Percentiles rank a stretch among this genome's conserved stretches.
phyloP scores from a whole-genome alignment of 1,284 basidiomycete species.

The Puccinia polysora region DNA sequence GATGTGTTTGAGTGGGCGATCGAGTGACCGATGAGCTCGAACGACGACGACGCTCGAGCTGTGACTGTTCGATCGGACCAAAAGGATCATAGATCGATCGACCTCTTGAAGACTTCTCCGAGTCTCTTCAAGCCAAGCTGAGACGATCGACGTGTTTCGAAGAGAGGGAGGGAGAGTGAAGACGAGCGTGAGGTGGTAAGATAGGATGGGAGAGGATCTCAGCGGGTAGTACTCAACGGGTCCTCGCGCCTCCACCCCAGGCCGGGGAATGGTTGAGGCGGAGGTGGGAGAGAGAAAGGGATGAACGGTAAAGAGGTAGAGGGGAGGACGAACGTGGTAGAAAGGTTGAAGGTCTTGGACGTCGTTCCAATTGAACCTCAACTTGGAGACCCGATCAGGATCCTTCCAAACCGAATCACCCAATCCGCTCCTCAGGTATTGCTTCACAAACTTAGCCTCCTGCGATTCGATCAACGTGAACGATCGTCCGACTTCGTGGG shows the following conservation, averaged over 20 bases:
- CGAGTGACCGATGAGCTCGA: too few species aligned
- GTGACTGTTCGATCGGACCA: too few species aligned
- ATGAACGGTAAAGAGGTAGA: not conserved
- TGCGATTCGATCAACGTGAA: constrained; percentile 79
- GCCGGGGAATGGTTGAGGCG: too few species aligned
- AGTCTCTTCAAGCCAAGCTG: constrained; percentile 10
- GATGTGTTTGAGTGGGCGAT: too few species aligned
- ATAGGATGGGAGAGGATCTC: too few species aligned
- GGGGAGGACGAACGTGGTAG: constrained; percentile 6
- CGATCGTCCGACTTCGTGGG: constrained; percentile 75
- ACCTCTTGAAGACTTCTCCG: not conserved
- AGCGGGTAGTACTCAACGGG: too few species aligned
- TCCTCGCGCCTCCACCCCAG: too few species aligned
- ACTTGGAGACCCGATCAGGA: not conserved
- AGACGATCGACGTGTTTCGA: not conserved
- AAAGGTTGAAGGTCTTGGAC: not conserved
- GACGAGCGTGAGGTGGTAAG: too few species aligned
- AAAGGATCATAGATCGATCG: constrained; percentile 18
- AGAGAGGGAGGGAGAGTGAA: not conserved
- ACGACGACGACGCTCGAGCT: too few species aligned
- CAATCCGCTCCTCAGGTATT: not conserved
- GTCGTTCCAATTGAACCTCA: constrained; percentile 4
- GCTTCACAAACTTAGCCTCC: constrained; percentile 36
- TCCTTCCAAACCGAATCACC: not conserved
- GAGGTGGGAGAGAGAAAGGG: not conserved